Evolutionary conservation across 2,329 filamentous ascomycete species (phyloP), one percentile per base, ranked within the genome.

Genomic region (Phialophora verrucosa): DNA sequence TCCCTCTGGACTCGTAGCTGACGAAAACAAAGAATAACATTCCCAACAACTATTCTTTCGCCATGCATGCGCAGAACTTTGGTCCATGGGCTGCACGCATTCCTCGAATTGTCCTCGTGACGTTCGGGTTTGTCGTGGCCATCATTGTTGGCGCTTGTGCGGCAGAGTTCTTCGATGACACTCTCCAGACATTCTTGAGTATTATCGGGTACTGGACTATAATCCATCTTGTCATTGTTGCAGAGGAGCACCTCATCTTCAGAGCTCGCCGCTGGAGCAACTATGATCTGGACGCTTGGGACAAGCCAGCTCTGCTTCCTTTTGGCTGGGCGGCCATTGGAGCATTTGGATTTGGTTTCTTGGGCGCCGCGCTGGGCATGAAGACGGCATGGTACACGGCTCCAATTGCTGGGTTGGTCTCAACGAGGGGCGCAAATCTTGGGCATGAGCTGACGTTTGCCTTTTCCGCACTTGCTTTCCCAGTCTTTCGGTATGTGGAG

Each of bases 51-150:
- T 60, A 60, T 49, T 60, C 58, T 4, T 60, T 60, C n/a, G 58
- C 58, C 44, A 60, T 60, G 58, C 58, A 60, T 60, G 58, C 58
- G 20, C 58, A 60, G 42, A 60, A 60, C 14, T 60, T 60, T 38
- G 58, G 58, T 6, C 58, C 58, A n/a, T 60, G 58, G 58, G 58
- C 58, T 20, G 58, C 58, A 11, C 42, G 58, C 14, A 60, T 60
- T 35, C 58, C 58, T 17, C 42, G 58, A 23, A 60, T 60, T 12
- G n/a, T 60, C 20, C 44, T 60, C 0, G 58, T 60, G 42, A 60
- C 58, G 5, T 49, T 60, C 25, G 58, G 58, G 3, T 60, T 60
- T 31, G 47, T 60, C 20, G 58, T 31, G 7, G 58, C 58, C 17
- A 32, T 60, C 44, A 60, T 60, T 14, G 58, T 60, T 4, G 58